Evolutionary conservation across 805 yeast genomes (phyloP).

Genomic region (Teunomyces panamensis): DNA sequence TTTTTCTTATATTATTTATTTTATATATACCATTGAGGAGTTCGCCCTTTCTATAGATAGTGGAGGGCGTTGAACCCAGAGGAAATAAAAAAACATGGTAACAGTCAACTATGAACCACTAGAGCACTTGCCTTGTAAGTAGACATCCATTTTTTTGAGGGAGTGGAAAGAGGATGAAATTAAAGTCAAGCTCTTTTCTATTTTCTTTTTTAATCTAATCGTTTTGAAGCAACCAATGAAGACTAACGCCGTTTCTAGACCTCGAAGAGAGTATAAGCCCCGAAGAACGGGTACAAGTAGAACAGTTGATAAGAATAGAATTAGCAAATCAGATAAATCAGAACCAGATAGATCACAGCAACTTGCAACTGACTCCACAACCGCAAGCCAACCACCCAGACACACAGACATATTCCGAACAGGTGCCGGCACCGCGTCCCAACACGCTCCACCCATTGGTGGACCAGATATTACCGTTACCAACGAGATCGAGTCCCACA

Average conservation of each 20-base stretch:
- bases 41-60: not conserved
- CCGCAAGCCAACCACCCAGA: not conserved
- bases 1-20: not conserved
- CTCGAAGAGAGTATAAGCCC: constrained; percentile 35
- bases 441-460: constrained; percentile 14
- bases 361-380: constrained; percentile 8
- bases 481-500: constrained; percentile 8
- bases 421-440: not conserved
- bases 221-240: constrained; percentile 1
- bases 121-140: constrained; percentile 43
- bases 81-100: constrained; percentile 3
- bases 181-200: too few relatives aligned
- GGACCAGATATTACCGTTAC: constrained; percentile 15
- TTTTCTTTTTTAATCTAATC: too few relatives aligned
- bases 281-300: constrained; percentile 35
- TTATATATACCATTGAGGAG: not conserved
- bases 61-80: not conserved
- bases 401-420: not conserved
- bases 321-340: constrained; percentile 5
- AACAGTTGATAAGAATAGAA: constrained; percentile 30
- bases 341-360: constrained; percentile 3
- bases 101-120: constrained; percentile 29
- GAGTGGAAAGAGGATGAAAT: too few relatives aligned
- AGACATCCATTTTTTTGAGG: not conserved
- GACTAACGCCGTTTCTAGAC: constrained; percentile 15